Base-by-base conservation (phyloP, 306 rosid species). In the Cicer judaicum region DNA sequence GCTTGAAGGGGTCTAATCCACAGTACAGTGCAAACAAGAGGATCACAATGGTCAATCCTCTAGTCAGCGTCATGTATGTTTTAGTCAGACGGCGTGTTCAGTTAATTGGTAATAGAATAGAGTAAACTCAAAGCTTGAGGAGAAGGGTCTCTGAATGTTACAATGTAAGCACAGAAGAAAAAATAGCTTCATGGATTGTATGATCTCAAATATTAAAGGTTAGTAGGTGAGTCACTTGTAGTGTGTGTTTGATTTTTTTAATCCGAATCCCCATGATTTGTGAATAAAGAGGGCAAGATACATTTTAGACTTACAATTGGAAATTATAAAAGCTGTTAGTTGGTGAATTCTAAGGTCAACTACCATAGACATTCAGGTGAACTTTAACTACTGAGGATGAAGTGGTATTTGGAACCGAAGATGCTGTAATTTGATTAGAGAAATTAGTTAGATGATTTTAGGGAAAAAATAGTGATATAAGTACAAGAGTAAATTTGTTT, bases 1-100 rank as follows among this genome's bases (percentile, higher is more conserved):
- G 91, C 61, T 80, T 67, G 47, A 92, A 83, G 15, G 97, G 96
- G 85, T 92, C 97, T 6, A 64, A 62, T 1, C 84, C 96, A 59
- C 97, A 92, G 82, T 92, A 89, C 39, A 92, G 55, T 53, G 92
- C 86, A 1, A 89, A 10, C 1, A 73, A 36, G 38, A 92, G 70
- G 72, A 87, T 72, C 24, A 79, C 9, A 15, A 49, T 74, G 19
- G 84, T 72, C 5, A 92, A 10, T 43, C 56, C 63, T 61, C 81
- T 38, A 36, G 70, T 39, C 19, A 61, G 52, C 34, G 53, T 65
- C 87, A 84, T 72, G 18, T 48, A 14, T 87, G 60, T 62, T 70
- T 34, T 71, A 29, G 34, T 29, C 34, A 29, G 34, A 29, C 0
- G 5, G 4, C 5, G 34, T 29, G 34, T 29, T 29, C 34, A 5